phyloP scores from a whole-genome alignment of 108 stramenopile species.

The Licmophora abbreviata region DNA sequence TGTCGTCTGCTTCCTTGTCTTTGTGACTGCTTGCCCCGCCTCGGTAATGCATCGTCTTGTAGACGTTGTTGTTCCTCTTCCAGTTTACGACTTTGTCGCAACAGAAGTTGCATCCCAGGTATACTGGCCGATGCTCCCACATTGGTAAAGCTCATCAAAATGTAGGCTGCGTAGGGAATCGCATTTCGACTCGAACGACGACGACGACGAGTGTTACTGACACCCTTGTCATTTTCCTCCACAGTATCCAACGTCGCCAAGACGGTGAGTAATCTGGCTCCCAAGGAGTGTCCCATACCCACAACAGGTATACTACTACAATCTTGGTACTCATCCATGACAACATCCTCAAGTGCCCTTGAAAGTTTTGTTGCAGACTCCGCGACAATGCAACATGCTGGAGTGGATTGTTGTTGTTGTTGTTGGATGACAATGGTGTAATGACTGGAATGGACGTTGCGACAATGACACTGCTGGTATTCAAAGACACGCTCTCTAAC shows the following conservation, averaged over 20 bases:
- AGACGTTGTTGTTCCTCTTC: constrained; percentile 7
- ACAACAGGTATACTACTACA: constrained; percentile 42
- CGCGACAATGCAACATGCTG: constrained; percentile 49
- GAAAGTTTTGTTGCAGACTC: constrained; percentile 39
- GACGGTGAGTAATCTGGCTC: constrained; percentile 60
- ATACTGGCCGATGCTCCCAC: constrained; percentile 39
- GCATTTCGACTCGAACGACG: neutral
- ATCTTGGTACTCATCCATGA: constrained; percentile 72
- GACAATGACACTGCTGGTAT: constrained; percentile 55
- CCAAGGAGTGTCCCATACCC: constrained; percentile 74
- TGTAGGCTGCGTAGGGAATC: constrained; percentile 31
- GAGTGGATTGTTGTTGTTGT: constrained; percentile 52
- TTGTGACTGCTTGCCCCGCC: constrained; percentile 22
- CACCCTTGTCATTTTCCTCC: neutral
- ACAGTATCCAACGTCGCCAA: constrained; percentile 28
- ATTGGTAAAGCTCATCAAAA: constrained; percentile 54
- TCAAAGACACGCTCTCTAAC: constrained; percentile 44
- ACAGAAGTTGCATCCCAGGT: constrained; percentile 33
- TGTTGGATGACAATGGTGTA: too few species aligned
- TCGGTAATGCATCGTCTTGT: constrained; percentile 28
- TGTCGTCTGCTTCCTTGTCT: constrained; percentile 32
- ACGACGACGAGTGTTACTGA: neutral
- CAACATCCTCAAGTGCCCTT: constrained; percentile 52
- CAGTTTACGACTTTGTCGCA: constrained; percentile 18
- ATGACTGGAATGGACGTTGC: constrained; percentile 66